Percentiles rank a stretch among this genome's conserved stretches.
Conservation (phyloP, 1,139 yeast species). For the Sporopachydermia cereana region DNA sequence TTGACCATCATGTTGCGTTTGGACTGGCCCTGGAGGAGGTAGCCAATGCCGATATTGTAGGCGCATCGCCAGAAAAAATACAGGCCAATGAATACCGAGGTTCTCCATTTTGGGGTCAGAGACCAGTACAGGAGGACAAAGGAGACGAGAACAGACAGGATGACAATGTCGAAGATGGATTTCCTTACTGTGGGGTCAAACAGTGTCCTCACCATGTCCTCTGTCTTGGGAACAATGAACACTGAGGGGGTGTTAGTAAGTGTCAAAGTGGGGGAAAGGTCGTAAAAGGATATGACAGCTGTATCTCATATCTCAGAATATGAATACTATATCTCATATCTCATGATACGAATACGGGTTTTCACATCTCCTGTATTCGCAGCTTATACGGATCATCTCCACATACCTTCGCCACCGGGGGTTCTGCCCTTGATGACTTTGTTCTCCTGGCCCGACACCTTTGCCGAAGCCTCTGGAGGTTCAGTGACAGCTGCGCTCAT, state of each 20-base stretch:
- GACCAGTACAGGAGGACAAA: slow-evolving; percentile 39
- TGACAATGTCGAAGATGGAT: slow-evolving; percentile 51
- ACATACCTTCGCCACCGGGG: slow-evolving; percentile 3
- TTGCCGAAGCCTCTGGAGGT: too few species aligned
- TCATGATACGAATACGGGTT: too few species aligned
- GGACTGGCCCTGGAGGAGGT: slow-evolving; percentile 57
- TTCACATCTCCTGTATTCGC: too few species aligned
- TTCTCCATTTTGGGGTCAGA: slow-evolving; percentile 26
- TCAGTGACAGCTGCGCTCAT: too few species aligned
- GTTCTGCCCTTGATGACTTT: slow-evolving; percentile 1
- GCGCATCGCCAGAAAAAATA: slow-evolving; percentile 69
- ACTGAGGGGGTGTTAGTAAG: slow-evolving; percentile 25
- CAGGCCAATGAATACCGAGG: slow-evolving; percentile 36
- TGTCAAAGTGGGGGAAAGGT: too few species aligned
- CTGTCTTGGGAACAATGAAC: slow-evolving; percentile 67
- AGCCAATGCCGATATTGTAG: slow-evolving; percentile 75
- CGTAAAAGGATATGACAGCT: too few species aligned
- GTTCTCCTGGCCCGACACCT: neutral
- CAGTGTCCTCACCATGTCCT: slow-evolving; percentile 76
- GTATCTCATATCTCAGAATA: neutral
- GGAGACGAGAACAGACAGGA: slow-evolving; percentile 38
- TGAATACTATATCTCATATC: neutral
- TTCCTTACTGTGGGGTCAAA: slow-evolving; percentile 69
- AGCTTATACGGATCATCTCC: neutral
- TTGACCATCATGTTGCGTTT: slow-evolving; percentile 43